These are phyloP conservation scores for Arabis alpina DNA, from an alignment of 345 rosid species.

Conservation along the genomic window DNA sequence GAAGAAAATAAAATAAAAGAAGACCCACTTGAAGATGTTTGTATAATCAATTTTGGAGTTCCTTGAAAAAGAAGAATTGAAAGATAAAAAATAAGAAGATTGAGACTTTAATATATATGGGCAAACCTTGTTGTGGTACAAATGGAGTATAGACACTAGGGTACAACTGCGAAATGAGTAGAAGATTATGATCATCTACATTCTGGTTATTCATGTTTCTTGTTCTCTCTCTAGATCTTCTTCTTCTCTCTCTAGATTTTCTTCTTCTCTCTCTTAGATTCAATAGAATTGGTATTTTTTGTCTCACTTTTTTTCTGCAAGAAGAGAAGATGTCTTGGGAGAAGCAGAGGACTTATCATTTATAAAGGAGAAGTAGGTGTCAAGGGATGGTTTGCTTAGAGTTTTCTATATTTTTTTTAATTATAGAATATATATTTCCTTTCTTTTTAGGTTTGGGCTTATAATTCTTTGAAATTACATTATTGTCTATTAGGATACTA, in stretches of 20 bases:
- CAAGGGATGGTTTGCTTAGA: conserved; percentile 37
- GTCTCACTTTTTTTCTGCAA: conserved; percentile 41
- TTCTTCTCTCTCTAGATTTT: conserved; percentile 30
- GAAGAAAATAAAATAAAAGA: conserved; percentile 6
- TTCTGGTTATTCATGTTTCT: conserved; percentile 36
- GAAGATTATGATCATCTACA: conserved; percentile 37
- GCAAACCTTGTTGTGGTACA: conserved; percentile 40
- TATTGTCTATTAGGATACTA: conserved; percentile 15
- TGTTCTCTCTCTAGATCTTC: conserved; percentile 18
- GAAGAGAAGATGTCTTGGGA: conserved; percentile 36
- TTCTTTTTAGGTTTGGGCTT: neutral
- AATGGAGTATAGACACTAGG: conserved; percentile 37
- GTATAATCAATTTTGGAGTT: neutral
- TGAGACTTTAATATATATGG: neutral
- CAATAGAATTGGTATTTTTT: conserved; percentile 3
- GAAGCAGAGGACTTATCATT: conserved; percentile 27
- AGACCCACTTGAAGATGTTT: conserved; percentile 37
- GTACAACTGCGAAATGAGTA: conserved; percentile 41
- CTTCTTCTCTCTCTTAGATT: conserved; percentile 29
- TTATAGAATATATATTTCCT: neutral
- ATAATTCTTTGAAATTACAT: conserved; percentile 5
- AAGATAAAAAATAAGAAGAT: neutral
- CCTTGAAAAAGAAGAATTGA: no score
- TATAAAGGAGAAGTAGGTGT: conserved; percentile 44
- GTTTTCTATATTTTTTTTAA: neutral